Evolutionary conservation across 2,329 filamentous ascomycete species (phyloP), one percentile per base, ranked within the genome.

Genomic region (Diaporthe sp.): DNA sequence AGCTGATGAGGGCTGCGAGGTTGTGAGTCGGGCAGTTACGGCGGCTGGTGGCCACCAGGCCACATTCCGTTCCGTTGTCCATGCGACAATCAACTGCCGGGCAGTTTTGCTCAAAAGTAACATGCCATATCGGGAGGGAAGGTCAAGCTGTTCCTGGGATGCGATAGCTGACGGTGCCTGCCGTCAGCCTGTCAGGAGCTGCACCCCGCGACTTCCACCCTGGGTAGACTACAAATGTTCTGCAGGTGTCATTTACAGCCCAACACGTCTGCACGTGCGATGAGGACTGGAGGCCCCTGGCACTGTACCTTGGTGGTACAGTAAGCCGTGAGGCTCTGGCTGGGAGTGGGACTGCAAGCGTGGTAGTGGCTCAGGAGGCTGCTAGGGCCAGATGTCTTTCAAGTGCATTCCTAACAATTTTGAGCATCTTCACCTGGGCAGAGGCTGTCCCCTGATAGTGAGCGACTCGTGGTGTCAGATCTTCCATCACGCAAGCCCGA

Each of bases 401-500:
- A 63, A 25, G 73, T 74, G 58, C 9, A 25, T 13, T 37, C 3
- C 22, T 74, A 74, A 31, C 73, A 8, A 34, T 0, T 34, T 34
- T 34, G 34, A 34, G 34, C 34, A 34, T 34, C 34, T 34, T 34
- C 34, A 2, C 34, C 34, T 34, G 8, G 34, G 34, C 1, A 34
- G 1, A 8, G 34, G 34, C 34, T 34, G 7, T 8, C 34, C 34
- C 34, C 34, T 58, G 68, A 65, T 75, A 75, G 73, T 8, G 28
- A 13, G 9, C 1, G 31, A 71, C 47, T 15, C 9, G 20, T 5
- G n/a, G 47, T 63, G 57, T 60, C 68, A 70, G 60, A 76, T 75
- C 57, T 42, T 20, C 34, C 39, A 61, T 76, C 75, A 76, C 72
- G 75, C 72, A 75, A 76, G 42, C 39, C 25, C n/a, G 31, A 75